Conservation (phyloP, 2,329 filamentous ascomycete genomes). For the Atkinsonella hypoxylon region DNA sequence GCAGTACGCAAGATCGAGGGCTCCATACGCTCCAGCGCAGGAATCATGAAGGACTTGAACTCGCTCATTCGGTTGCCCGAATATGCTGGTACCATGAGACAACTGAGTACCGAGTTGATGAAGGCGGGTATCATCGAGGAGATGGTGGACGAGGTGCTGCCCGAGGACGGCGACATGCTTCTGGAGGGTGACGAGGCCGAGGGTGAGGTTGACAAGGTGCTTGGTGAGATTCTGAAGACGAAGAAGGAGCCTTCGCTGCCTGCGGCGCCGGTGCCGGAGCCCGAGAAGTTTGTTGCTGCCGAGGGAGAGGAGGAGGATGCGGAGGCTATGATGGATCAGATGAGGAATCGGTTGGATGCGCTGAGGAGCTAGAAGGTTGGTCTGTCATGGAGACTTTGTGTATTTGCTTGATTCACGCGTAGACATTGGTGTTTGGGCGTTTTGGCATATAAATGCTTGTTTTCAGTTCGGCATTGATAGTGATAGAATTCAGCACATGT, state of each 20-base stretch:
- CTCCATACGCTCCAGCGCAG: constrained; percentile 71
- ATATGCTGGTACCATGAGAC: constrained; percentile 77
- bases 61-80: constrained; percentile 72
- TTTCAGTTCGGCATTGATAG: neutral
- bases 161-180: constrained; percentile 58
- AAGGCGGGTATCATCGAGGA: constrained; percentile 97
- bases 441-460: neutral
- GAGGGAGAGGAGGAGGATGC: constrained; percentile 69
- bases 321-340: constrained; percentile 85
- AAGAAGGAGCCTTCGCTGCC: constrained; percentile 50
- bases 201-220: constrained; percentile 79
- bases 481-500: neutral
- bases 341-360: constrained; percentile 83
- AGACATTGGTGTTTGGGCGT: neutral
- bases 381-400: neutral
- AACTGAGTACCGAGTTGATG: constrained; percentile 76
- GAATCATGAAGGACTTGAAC: constrained; percentile 97
- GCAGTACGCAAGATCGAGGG: constrained; percentile 93
- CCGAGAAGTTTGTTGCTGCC: constrained; percentile 38
- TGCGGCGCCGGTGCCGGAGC: constrained; percentile 41
- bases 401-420: neutral
- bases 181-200: constrained; percentile 68
- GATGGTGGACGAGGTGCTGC: constrained; percentile 80
- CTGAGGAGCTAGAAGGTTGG: constrained; percentile 56
- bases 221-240: constrained; percentile 83